Percentiles rank a stretch among this genome's conserved stretches.
Evolutionary conservation across 257 asterid genomes (phyloP).

Genomic region (Paulownia fortunei): DNA sequence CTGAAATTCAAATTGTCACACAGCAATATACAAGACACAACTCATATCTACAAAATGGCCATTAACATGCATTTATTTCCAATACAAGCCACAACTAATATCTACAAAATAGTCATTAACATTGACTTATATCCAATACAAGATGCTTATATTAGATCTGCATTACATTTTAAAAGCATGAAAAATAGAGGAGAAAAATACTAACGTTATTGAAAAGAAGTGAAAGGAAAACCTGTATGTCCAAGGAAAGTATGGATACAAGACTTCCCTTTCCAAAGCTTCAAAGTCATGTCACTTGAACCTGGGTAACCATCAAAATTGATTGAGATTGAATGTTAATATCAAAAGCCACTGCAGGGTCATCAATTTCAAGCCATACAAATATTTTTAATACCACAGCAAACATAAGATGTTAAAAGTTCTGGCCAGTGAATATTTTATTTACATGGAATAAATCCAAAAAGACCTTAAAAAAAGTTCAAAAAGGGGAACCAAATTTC

Average conservation of each 20-base stretch:
- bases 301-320: constrained; percentile 57
- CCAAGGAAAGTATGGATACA: constrained; percentile 78
- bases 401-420: not conserved
- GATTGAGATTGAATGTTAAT: constrained; percentile 20
- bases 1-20: constrained; percentile 1
- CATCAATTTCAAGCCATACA: constrained; percentile 18
- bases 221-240: constrained; percentile 72
- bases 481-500: not conserved
- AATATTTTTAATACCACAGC: not conserved
- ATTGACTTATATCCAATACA: not conserved
- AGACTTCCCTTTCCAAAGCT: constrained; percentile 91
- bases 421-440: constrained; percentile 2
- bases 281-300: constrained; percentile 90
- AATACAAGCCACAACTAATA: not conserved
- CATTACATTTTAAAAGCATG: not conserved
- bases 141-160: not conserved
- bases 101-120: constrained; percentile 3
- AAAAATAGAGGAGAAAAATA: constrained; percentile 10
- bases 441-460: not conserved
- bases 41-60: constrained; percentile 4
- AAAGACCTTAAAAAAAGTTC: constrained; percentile 6
- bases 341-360: constrained; percentile 3
- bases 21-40: constrained; percentile 21
- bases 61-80: not conserved
- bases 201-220: not conserved